Percentiles rank a stretch among this genome's conserved stretches.
Evolutionary conservation across 345 rosid genomes (phyloP).

Genomic region (Isatis tinctoria): DNA sequence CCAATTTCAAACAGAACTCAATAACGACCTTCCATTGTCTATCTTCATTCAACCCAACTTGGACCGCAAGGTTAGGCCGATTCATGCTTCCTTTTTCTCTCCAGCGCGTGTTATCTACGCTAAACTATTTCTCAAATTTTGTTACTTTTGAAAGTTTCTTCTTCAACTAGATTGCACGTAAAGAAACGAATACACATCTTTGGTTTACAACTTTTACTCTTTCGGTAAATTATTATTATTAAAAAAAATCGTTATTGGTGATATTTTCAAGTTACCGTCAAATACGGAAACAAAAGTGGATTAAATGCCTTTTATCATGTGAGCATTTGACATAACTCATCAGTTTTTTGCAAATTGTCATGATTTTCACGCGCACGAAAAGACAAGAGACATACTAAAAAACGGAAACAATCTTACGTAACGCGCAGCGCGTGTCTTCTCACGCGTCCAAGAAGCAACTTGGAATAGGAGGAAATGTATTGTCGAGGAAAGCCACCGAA

Average conservation of each 20-base stretch:
- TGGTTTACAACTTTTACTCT: neutral
- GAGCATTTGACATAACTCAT: neutral
- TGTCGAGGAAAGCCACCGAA: neutral
- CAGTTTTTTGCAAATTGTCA: neutral
- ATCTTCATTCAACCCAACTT: slow-evolving; percentile 23
- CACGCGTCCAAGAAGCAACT: slow-evolving; percentile 21
- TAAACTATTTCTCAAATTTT: neutral
- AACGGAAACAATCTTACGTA: neutral
- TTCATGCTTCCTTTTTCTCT: neutral
- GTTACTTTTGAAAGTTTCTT: neutral
- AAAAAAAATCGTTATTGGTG: neutral
- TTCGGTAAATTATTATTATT: neutral
- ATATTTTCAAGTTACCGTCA: neutral
- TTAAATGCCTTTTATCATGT: neutral
- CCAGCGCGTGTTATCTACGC: slow-evolving; percentile 1
- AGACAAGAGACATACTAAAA: neutral
- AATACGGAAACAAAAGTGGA: neutral
- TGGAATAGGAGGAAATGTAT: neutral
- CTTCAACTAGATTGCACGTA: slow-evolving; percentile 9
- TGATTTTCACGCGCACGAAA: neutral
- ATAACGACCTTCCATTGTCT: neutral
- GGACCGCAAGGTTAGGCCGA: slow-evolving; percentile 8
- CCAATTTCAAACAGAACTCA: slow-evolving; percentile 3
- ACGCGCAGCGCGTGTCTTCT: neutral
- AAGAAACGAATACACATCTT: slow-evolving; percentile 11